phyloP scores from a whole-genome alignment of 768 basidiomycete genomes.

The Boletus pseudo-olivaceus region DNA sequence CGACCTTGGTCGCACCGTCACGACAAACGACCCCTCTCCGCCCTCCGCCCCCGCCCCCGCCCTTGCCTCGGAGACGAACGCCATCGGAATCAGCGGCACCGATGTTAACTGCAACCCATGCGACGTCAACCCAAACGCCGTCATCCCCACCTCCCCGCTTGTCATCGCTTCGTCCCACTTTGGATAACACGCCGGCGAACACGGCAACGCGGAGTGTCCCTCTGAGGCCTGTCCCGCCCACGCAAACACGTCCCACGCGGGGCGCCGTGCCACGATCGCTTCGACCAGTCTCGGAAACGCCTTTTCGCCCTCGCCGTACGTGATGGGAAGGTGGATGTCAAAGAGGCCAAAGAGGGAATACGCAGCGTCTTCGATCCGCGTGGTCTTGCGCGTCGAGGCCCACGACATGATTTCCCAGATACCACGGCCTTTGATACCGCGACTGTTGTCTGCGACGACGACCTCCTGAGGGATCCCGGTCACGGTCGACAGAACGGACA shows the following conservation, averaged over 20 bases:
- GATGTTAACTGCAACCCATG: constrained; percentile 17
- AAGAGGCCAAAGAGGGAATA: constrained; percentile 30
- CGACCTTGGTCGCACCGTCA: constrained; percentile 8
- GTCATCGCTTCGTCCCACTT: constrained; percentile 14
- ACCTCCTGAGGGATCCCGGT: constrained; percentile 19
- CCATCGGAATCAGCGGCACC: constrained; percentile 22
- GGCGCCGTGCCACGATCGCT: constrained; percentile 9
- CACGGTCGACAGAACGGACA: constrained; percentile 9
- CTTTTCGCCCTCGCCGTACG: constrained; percentile 30
- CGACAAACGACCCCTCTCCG: constrained; percentile 2
- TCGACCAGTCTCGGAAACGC: constrained; percentile 29
- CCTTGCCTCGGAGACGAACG: neutral
- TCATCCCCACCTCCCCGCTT: constrained; percentile 9
- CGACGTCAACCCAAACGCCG: constrained; percentile 10
- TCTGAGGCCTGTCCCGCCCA: constrained; percentile 23
- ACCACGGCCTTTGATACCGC: constrained; percentile 10
- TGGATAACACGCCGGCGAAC: constrained; percentile 21
- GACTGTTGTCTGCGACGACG: constrained; percentile 20
- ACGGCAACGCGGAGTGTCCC: constrained; percentile 17
- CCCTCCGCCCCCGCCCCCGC: neutral
- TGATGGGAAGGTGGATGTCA: constrained; percentile 18
- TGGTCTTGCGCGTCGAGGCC: constrained; percentile 30
- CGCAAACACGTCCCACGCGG: constrained; percentile 24
- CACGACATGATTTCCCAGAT: constrained; percentile 29
- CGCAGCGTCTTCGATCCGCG: constrained; percentile 26